phyloP scores from a whole-genome alignment of 305 asterid genomes.

The Fraxinus sp. region DNA sequence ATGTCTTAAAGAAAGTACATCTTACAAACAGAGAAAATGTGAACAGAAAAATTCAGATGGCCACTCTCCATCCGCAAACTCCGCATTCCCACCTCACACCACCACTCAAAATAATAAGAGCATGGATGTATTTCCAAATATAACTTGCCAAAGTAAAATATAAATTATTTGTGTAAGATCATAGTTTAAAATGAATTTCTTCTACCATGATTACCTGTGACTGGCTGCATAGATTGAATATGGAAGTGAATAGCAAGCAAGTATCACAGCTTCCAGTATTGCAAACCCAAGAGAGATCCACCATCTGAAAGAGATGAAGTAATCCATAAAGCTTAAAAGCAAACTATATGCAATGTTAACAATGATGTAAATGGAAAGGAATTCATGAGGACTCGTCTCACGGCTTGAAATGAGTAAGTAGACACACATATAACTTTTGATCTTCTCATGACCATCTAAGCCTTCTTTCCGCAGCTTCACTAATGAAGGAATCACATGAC shows the following conservation, averaged over 20 bases:
- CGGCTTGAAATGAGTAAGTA: conserved; percentile 73
- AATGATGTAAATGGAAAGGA: conserved; percentile 26
- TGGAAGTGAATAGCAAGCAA: conserved; percentile 85
- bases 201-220: conserved; percentile 58
- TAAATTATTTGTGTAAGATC: neutral
- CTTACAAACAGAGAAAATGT: neutral
- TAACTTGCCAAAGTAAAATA: neutral
- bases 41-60: neutral
- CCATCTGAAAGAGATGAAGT: conserved; percentile 71
- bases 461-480: conserved; percentile 99
- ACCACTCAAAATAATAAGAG: neutral
- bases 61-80: neutral
- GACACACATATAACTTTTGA: conserved; percentile 99
- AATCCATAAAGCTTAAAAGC: conserved; percentile 25
- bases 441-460: conserved; percentile 97
- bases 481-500: conserved; percentile 79
- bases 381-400: conserved; percentile 53
- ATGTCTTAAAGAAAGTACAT: neutral
- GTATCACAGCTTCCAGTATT: conserved; percentile 69
- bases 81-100: neutral
- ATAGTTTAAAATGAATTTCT: neutral
- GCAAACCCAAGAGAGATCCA: conserved; percentile 96
- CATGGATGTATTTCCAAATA: neutral
- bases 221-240: conserved; percentile 87
- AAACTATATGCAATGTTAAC: neutral